These are phyloP conservation scores for Ophiostoma perfectum DNA, from an alignment of 2,329 filamentous ascomycete species.

Conservation along the genomic window DNA sequence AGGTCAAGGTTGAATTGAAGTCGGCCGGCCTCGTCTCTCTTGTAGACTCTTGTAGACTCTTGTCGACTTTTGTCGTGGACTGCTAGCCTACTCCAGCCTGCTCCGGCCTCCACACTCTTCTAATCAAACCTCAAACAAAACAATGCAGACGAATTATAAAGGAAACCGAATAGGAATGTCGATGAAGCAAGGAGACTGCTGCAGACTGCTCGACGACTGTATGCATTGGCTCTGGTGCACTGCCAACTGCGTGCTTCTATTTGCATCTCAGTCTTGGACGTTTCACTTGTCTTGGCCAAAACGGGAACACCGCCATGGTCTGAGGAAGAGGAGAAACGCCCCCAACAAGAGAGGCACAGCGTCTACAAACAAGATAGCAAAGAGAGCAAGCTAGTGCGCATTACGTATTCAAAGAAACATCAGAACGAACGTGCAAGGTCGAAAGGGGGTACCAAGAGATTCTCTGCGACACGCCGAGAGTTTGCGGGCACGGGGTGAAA, in stretches of 20 bases:
- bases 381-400: neutral
- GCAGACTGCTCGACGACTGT: neutral
- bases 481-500: neutral
- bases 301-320: neutral
- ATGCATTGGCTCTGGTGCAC: neutral
- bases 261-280: conserved; percentile 7
- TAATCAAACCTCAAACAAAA: conserved; percentile 9
- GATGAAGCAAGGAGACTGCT: neutral
- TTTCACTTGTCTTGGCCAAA: conserved; percentile 14
- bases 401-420: conserved; percentile 5
- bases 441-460: neutral
- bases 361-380: neutral
- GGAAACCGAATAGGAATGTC: neutral
- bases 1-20: no score
- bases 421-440: no score
- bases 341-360: neutral
- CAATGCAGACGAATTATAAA: neutral
- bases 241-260: neutral
- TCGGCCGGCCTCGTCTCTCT: no score
- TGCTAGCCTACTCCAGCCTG: no score
- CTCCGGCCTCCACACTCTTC: no score
- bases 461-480: conserved; percentile 12
- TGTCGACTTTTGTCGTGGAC: no score
- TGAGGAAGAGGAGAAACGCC: neutral
- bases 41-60: no score